Evolutionary conservation across 2,329 filamentous ascomycete genomes (phyloP).

Genomic region (Podosphaera leucotricha): DNA sequence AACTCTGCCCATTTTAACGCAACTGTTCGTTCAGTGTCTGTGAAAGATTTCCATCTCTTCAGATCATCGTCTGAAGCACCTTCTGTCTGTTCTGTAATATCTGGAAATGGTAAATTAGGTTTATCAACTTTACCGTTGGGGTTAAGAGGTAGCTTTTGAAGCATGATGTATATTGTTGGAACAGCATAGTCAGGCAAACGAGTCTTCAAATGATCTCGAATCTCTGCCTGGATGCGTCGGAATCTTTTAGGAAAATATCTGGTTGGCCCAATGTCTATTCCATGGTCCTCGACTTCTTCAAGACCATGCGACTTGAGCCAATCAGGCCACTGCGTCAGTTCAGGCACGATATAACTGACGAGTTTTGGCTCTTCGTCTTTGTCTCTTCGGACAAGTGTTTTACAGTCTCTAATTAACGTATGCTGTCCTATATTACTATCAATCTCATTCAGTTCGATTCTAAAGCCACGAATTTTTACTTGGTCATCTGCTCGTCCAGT

Average conservation of each 20-base stretch:
- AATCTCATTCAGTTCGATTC: slow-evolving; percentile 86
- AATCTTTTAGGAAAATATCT: slow-evolving; percentile 8
- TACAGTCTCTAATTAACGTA: slow-evolving; percentile 57
- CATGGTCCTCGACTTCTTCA: slow-evolving; percentile 19
- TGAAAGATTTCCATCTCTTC: slow-evolving; percentile 12
- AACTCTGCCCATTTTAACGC: slow-evolving; percentile 54
- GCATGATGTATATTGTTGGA: slow-evolving; percentile 48
- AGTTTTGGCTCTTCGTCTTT: slow-evolving; percentile 66
- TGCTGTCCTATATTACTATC: slow-evolving; percentile 59
- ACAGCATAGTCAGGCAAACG: slow-evolving; percentile 55
- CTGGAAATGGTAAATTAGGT: slow-evolving; percentile 58
- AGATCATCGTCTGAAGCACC: slow-evolving; percentile 20
- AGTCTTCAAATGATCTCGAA: slow-evolving; percentile 43
- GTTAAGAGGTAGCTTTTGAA: slow-evolving; percentile 53
- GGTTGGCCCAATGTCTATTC: slow-evolving; percentile 4
- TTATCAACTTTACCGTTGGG: slow-evolving; percentile 73
- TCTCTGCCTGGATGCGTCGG: slow-evolving; percentile 25
- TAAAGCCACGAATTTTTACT: slow-evolving; percentile 88
- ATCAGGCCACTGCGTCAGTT: slow-evolving; percentile 46
- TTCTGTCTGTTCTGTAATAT: slow-evolving; percentile 36
- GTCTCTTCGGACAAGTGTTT: slow-evolving; percentile 65
- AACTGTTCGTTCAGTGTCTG: slow-evolving; percentile 38
- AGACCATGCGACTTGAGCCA: slow-evolving; percentile 38
- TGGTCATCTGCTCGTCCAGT: slow-evolving; percentile 68
- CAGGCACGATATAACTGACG: slow-evolving; percentile 77